These are phyloP conservation scores for Neonectria faginata DNA, from an alignment of 2,329 filamentous ascomycete species.

Conservation along the genomic window DNA sequence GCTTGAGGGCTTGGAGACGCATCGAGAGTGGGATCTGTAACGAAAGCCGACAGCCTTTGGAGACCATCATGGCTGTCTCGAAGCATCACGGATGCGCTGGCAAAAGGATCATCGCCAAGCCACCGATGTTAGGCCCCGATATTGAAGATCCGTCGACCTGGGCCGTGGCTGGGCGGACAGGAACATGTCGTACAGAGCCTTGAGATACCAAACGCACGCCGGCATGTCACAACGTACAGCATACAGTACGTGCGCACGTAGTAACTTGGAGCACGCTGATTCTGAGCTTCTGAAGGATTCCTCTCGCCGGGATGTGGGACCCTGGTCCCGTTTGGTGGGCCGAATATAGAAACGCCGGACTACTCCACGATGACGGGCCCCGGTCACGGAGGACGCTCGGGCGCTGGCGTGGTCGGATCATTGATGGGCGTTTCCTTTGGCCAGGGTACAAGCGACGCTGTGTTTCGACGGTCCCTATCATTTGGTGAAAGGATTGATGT, in stretches of 20 bases:
- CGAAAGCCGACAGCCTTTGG: neutral
- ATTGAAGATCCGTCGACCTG: constrained; percentile 16
- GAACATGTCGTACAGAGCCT: constrained; percentile 21
- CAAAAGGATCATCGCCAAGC: constrained; percentile 24
- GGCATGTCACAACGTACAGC: constrained; percentile 11
- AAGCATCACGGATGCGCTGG: constrained; percentile 15
- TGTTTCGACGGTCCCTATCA: constrained; percentile 30
- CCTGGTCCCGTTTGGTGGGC: constrained; percentile 23
- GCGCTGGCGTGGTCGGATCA: constrained; percentile 32
- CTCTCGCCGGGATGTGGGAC: constrained; percentile 13
- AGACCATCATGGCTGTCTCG: neutral
- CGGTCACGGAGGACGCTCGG: constrained; percentile 32
- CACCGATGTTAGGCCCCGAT: constrained; percentile 11
- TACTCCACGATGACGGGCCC: constrained; percentile 28
- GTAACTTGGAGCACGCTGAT: neutral
- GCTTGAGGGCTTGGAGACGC: neutral
- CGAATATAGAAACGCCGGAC: constrained; percentile 41
- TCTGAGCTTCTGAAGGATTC: constrained; percentile 9
- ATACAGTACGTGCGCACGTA: neutral
- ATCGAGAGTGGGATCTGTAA: constrained; percentile 10
- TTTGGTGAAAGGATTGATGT: constrained; percentile 33
- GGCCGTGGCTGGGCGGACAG: constrained; percentile 12
- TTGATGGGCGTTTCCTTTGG: constrained; percentile 20
- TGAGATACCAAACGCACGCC: constrained; percentile 9
- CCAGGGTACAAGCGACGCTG: constrained; percentile 30